Conservation (phyloP, 768 basidiomycete genomes). For the Suillus hirtellus region DNA sequence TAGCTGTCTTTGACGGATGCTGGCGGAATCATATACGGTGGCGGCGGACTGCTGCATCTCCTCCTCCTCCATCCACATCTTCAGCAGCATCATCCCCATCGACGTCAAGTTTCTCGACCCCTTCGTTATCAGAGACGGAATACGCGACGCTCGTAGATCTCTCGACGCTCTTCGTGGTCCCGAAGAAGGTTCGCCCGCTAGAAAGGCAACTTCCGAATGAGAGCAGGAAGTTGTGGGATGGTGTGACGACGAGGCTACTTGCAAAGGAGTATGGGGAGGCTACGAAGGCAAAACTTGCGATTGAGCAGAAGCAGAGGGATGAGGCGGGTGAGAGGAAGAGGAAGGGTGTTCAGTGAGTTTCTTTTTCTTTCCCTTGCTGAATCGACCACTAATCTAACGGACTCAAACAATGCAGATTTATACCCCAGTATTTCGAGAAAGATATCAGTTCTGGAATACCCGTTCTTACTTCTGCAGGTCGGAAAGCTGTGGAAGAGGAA, state of each 20-base stretch:
- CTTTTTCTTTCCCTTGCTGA: background rate
- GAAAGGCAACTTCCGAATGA: conserved; percentile 77
- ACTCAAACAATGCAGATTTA: conserved; percentile 48
- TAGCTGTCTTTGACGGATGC: conserved; percentile 83
- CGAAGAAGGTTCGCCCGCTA: conserved; percentile 83
- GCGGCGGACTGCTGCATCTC: conserved; percentile 53
- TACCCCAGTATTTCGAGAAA: conserved; percentile 73
- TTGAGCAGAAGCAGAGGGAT: conserved; percentile 94
- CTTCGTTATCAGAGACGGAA: conserved; percentile 40
- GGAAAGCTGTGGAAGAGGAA: conserved; percentile 74
- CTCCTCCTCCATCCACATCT: conserved; percentile 44
- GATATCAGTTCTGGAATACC: conserved; percentile 69
- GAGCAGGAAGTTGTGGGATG: conserved; percentile 87
- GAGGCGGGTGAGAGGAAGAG: conserved; percentile 84
- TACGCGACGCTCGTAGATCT: conserved; percentile 77
- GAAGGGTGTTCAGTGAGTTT: conserved; percentile 73
- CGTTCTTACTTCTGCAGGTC: conserved; percentile 65
- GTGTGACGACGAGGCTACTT: conserved; percentile 70
- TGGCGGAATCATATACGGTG: conserved; percentile 87
- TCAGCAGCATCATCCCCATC: conserved; percentile 37
- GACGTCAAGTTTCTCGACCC: conserved; percentile 22
- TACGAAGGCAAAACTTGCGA: conserved; percentile 84
- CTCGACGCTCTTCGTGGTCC: conserved; percentile 64
- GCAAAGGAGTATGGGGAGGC: conserved; percentile 90
- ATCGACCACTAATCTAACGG: background rate